phyloP scores from a whole-genome alignment of 1,284 basidiomycete genomes.

The Entoloma clypeatum region DNA sequence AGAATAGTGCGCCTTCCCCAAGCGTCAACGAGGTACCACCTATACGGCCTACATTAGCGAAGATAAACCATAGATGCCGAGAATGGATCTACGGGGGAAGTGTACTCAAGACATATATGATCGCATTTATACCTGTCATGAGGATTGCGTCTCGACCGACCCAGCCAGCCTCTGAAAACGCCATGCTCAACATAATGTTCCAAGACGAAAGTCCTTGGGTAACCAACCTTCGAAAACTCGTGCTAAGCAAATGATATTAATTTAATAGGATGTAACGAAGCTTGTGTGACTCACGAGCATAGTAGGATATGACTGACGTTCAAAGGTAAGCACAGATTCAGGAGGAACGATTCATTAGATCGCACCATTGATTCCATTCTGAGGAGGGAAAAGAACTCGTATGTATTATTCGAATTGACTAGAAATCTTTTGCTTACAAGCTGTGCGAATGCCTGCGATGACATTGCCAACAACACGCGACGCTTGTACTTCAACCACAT shows the following conservation, averaged over 20 bases:
- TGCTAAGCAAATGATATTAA: constrained; percentile 41
- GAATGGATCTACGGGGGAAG: constrained; percentile 64
- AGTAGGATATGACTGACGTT: constrained; percentile 83
- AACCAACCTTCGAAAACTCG: constrained; percentile 81
- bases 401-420: constrained; percentile 11
- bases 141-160: constrained; percentile 94
- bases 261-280: constrained; percentile 11
- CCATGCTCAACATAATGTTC: constrained; percentile 8
- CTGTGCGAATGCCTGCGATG: constrained; percentile 94
- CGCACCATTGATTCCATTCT: constrained; percentile 90
- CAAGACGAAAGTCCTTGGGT: not conserved
- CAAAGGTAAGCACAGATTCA: constrained; percentile 3
- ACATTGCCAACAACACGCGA: constrained; percentile 94
- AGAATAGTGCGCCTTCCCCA: constrained; percentile 90
- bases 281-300: constrained; percentile 66
- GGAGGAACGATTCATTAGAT: not conserved
- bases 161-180: constrained; percentile 84
- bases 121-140: constrained; percentile 94
- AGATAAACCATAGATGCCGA: not conserved
- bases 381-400: constrained; percentile 6
- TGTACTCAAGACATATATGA: constrained; percentile 84
- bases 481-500: constrained; percentile 91
- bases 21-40: constrained; percentile 94
- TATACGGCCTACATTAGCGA: constrained; percentile 33
- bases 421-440: constrained; percentile 50